Evolutionary conservation across 192 early-diverging fungal genomes (phyloP), one percentile per base, ranked within the genome.

Genomic region (Allomyces javanicus): DNA sequence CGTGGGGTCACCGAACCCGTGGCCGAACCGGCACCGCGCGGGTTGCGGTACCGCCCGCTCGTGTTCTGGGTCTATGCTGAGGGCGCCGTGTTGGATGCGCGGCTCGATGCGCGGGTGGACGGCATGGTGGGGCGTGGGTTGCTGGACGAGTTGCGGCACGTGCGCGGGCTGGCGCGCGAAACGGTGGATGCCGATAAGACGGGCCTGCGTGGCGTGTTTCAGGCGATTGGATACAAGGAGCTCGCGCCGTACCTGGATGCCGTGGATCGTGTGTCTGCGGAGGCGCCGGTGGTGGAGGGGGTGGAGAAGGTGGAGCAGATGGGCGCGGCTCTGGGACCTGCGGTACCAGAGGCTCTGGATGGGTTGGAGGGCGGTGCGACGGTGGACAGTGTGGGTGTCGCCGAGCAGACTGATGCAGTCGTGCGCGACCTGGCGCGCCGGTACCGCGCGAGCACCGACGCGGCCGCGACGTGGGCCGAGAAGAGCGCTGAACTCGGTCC

Each of bases 21-120:
- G 93, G 94, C 9, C 72, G 77, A 66, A 70, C 65, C 25, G 91
- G 94, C 45, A 90, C 87, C 66, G 84, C 86, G 26, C 79, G 84
- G 66, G 79, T 93, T 33, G 77, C 78, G 44, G 81, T 92, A 79
- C 71, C 78, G 79, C 0, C 83, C 89, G 0, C 74, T 85, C 43
- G 75, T 98, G 23, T 88, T 96, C 62, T 98, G 95, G 95, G 75
- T 94, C 2, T 89, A 92, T 72, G 84, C 92, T 0, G 85, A 87
- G 24, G 75, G 78, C 10, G 68, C 70, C 9, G 67, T 74, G 21
- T 72, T 98, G 14, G 81, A 93, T 61, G 76, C 79, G 64, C 81
- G 95, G 40, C 75, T 98, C 11, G 90, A 96, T 69, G 72, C 74
- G 17, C 85, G 95, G 14, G 87, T 96, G 3, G 87, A 89, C 68